Evolutionary conservation across 2,329 filamentous ascomycete genomes (phyloP), one percentile per base, ranked within the genome.

Genomic region (Xylaria sp.): DNA sequence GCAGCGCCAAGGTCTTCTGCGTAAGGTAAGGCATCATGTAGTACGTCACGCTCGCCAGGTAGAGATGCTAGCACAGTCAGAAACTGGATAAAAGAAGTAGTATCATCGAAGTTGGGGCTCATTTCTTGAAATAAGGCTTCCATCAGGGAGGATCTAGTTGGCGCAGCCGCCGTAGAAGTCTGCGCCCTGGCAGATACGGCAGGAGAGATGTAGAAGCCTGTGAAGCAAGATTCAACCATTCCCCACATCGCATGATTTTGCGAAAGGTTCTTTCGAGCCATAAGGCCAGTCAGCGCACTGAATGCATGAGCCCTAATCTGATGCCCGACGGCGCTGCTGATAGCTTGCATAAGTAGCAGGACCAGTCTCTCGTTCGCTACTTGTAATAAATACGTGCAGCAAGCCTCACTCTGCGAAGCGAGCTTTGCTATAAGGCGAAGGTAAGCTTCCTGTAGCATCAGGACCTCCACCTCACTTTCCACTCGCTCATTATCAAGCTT

Each of bases 361-460:
- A 91, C 84, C 42, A 97, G 80, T 67, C 87, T 88, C 69, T 92
- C 89, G 5, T 76, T 84, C 21, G 88, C 76, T 58, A 81, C 84
- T 43, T 87, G 84, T 21, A 96, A 79, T 62, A 98, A 83, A 81
- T 90, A 97, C 35, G 85, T 79, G 52, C 94, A 86, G 1, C 92
- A 90, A 19, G 82, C 80, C 61, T 85, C 82, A 72, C 92, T 97
- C 73, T 94, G 88, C 21, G 85, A 83, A 65, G 90, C 89, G 9
- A 99, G 81, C 75, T 96, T 92, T 3, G 92, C 87, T 70, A 97
- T 91, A 4, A 99, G 84, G 31, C 94, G 88, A 55, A 99, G 83
- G 74, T 98, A 98, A 70, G 92, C 94, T 73, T 97, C 93, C 28
- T 99, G 83, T 92, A 99, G 97, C 78, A 97, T 91, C n/a, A 90